Percentiles rank a stretch among this genome's conserved stretches.
Evolutionary conservation across 257 asterid species (phyloP).

Genomic region (Echium plantagineum): DNA sequence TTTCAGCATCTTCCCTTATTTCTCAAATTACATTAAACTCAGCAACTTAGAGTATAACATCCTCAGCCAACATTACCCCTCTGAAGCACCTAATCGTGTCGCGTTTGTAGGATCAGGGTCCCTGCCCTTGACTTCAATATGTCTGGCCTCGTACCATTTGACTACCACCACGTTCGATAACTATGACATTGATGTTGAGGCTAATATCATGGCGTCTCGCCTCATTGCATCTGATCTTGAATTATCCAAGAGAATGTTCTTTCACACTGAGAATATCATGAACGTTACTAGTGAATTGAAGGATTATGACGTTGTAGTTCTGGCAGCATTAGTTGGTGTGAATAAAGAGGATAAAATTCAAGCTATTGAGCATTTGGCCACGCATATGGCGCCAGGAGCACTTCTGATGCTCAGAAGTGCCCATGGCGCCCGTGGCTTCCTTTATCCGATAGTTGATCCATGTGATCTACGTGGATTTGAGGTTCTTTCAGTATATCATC

Average conservation of each 20-base stretch:
- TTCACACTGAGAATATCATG: no score
- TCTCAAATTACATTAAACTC: no score
- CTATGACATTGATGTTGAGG: conserved; percentile 41
- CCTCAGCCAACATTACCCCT: neutral
- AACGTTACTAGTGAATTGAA: no score
- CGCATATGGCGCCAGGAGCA: no score
- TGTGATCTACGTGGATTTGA: conserved; percentile 46
- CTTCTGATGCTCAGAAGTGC: no score
- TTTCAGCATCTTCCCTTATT: no score
- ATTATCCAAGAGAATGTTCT: conserved; percentile 1
- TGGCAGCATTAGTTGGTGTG: no score
- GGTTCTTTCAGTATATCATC: conserved; percentile 48
- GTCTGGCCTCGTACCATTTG: conserved; percentile 43
- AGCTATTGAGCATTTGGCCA: no score
- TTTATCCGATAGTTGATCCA: conserved; percentile 23
- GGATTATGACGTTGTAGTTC: no score
- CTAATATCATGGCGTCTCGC: conserved; percentile 35
- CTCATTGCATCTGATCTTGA: conserved; percentile 11
- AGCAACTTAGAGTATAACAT: no score
- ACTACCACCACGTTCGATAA: conserved; percentile 28
- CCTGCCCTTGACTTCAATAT: conserved; percentile 55
- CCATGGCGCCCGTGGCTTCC: no score
- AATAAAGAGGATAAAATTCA: no score
- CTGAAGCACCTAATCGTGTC: conserved; percentile 14
- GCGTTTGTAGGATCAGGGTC: conserved; percentile 74